phyloP scores from a whole-genome alignment of 75 land plant genomes.

The Selaginella moellendorffii region DNA sequence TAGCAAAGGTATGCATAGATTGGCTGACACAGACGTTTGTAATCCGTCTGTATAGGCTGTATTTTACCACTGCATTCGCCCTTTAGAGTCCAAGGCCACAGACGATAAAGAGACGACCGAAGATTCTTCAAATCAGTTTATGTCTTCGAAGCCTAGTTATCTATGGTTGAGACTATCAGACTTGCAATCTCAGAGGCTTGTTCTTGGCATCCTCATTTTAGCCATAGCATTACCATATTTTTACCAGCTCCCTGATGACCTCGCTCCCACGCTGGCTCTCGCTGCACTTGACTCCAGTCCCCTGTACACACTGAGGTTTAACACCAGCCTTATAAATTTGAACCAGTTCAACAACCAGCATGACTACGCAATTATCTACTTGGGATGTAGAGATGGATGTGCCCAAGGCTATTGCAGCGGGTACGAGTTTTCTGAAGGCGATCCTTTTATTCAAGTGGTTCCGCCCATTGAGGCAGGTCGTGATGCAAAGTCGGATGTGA shows the following conservation, averaged over 20 bases:
- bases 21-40: no score
- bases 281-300: slow-evolving; percentile 17
- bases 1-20: slow-evolving; percentile 16
- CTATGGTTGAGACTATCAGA: slow-evolving; percentile 32
- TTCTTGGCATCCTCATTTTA: slow-evolving; percentile 21
- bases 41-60: neutral
- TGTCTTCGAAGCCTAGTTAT: slow-evolving; percentile 25
- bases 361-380: slow-evolving; percentile 22
- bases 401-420: neutral
- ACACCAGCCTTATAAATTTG: slow-evolving; percentile 13
- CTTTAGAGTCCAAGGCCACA: neutral
- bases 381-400: slow-evolving; percentile 26
- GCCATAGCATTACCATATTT: slow-evolving; percentile 17
- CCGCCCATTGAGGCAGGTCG: neutral
- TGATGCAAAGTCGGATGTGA: slow-evolving; percentile 16
- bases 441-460: slow-evolving; percentile 17
- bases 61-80: neutral
- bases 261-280: slow-evolving; percentile 24
- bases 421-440: slow-evolving; percentile 4
- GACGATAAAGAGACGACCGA: neutral
- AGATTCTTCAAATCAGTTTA: neutral
- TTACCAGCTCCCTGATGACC: slow-evolving; percentile 9
- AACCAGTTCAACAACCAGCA: slow-evolving; percentile 17
- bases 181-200: slow-evolving; percentile 26
- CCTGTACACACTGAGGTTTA: slow-evolving; percentile 18